Base-by-base conservation (phyloP, 2,329 filamentous ascomycete genomes). In the Xylaria sp. region DNA sequence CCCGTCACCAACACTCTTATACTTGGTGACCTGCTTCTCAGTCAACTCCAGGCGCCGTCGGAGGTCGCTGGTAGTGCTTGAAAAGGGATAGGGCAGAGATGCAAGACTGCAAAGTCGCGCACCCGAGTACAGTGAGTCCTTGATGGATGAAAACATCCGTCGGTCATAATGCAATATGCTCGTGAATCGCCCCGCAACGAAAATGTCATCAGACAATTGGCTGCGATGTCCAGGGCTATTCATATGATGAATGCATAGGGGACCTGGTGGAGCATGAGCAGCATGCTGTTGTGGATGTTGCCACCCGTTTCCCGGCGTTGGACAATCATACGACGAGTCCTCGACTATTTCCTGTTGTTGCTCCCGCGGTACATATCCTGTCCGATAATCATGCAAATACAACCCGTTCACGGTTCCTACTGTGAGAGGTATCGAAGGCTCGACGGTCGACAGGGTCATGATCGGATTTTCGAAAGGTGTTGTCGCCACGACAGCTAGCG, bases 101-200 rank as follows among this genome's bases (percentile, higher is more conserved):
- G 88, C 77, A 61, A 96, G 78, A 59, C 86, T 87, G 55, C 89
- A 91, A 9, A 97, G 80, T 4, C 88, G 81, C 0, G 90, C 91
- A 1, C 92, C 92, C 0, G 91, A 96, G 73, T 96, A 86, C 8
- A 96, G 86, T 0, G 91, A 91, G 4, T 85, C 87, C 61, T 85
- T 83, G 6, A 96, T 82, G 13, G 83, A 83, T 0, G 91, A 90
- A 68, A 97, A 95, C 73, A 84, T 91, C 50, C 93, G 87, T 2
- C 92, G 84, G 70, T 97, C 92, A 74, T 96, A 97, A 70, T 91
- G 88, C 2, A 97, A 78, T 59, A 97, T 90, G 68, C 86, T 92
- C 3, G 92, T 89, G 71, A 97, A 97, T 13, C 93, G 85, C 0
- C 93, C 93, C 3, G 89, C 91, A 42, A 97, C 85, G 76, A 92